Percentiles rank a stretch among this genome's conserved stretches.
Evolutionary conservation across 2,329 filamentous ascomycete genomes (phyloP).

Genomic region (Pyrenophora tritici-repentis): DNA sequence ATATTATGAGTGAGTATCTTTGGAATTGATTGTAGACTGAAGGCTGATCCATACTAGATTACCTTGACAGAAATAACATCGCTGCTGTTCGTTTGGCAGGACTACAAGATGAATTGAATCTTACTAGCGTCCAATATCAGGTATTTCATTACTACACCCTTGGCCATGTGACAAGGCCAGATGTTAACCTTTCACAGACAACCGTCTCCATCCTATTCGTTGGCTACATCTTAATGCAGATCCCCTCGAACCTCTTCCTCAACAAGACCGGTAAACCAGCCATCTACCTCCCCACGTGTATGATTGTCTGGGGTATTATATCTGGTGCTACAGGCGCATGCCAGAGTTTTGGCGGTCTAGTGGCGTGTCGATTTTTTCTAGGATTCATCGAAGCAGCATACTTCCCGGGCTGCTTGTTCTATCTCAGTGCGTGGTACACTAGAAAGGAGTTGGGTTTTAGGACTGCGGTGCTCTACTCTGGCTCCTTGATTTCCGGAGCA

Average conservation of each 20-base stretch:
- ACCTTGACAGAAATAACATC: slow-evolving; percentile 67
- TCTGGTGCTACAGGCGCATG: slow-evolving; percentile 47
- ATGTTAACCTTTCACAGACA: slow-evolving; percentile 23
- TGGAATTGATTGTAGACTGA: neutral
- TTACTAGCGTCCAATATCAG: slow-evolving; percentile 65
- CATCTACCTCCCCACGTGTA: slow-evolving; percentile 49
- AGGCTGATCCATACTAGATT: neutral
- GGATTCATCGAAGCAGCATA: slow-evolving; percentile 60
- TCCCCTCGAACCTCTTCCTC: slow-evolving; percentile 56
- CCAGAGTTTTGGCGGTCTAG: slow-evolving; percentile 53
- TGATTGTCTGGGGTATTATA: slow-evolving; percentile 51
- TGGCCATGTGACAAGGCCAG: too few relatives aligned
- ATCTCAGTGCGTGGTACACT: slow-evolving; percentile 70
- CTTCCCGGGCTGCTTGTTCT: slow-evolving; percentile 65
- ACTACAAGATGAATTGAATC: slow-evolving; percentile 63
- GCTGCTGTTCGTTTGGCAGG: slow-evolving; percentile 67
- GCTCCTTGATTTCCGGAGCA: slow-evolving; percentile 70
- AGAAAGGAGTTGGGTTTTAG: slow-evolving; percentile 69
- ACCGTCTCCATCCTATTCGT: slow-evolving; percentile 63
- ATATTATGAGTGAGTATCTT: slow-evolving; percentile 72
- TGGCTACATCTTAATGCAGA: slow-evolving; percentile 55
- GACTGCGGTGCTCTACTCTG: slow-evolving; percentile 69
- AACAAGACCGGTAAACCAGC: slow-evolving; percentile 48
- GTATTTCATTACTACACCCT: slow-evolving; percentile 49
- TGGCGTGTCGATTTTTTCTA: slow-evolving; percentile 58